Evolutionary conservation across 306 rosid species (phyloP), one percentile per base, ranked within the genome.

Genomic region (Vigna hirtella): DNA sequence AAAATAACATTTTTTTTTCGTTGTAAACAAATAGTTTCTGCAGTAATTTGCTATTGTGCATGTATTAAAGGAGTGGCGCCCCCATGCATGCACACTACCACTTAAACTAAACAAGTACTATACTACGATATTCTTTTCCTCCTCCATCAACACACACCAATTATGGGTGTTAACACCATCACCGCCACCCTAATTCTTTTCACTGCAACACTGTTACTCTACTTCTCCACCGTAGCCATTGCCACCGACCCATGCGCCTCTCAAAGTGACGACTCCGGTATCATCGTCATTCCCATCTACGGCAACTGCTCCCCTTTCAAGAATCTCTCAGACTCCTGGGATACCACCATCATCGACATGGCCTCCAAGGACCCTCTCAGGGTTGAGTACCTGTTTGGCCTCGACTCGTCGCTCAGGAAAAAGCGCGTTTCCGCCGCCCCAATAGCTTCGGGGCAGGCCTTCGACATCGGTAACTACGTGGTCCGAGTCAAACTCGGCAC

Each of bases 251-350:
- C 85, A 1, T 91, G 94, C 73, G 71, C 82, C 15, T 71, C 88
- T 0, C 64, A 76, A 48, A 50, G 77, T 0, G 83, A 86, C 15
- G 63, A 81, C 83, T 50, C 83, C 18, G 88, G 66, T 55, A 82
- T 91, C 74, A 74, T 88, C 0, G 76, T 91, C 68, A 82, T 91
- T 10, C 97, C 97, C 73, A 77, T 89, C 55, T 88, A 82, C 18
- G 81, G 94, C 61, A 90, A 88, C 72, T 90, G 97, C 87, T 91
- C 89, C 11, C 97, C 97, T 22, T 84, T 88, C 84, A 69, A 72
- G 48, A 69, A n/a, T 20, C 7, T 4, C 14, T 12, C 84, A 0
- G 85, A 74, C 40, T 74, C 97, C 0, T 83, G 74, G 87, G 67
- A 75, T 50, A 84, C 66, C 78, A 90, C 81, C 1, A 78, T 91